These are phyloP conservation scores for Rhinocladiella mackenziei DNA, from an alignment of 2,329 filamentous ascomycete species.

Conservation along the genomic window DNA sequence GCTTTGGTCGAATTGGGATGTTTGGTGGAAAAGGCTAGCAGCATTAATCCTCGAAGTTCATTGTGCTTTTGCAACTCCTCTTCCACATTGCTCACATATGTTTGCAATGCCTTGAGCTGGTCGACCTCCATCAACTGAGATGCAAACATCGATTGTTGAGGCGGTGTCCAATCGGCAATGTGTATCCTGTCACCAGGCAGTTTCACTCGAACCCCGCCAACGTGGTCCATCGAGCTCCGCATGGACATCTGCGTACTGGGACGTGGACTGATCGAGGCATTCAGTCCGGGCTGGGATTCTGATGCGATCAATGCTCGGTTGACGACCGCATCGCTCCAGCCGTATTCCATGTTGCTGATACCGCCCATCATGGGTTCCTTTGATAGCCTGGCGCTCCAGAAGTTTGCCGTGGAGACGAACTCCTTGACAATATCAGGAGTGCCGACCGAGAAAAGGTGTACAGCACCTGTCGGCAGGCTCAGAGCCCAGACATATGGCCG, in stretches of 20 bases:
- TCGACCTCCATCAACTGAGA: slow-evolving; percentile 74
- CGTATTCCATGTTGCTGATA: slow-evolving; percentile 95
- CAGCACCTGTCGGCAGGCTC: slow-evolving; percentile 83
- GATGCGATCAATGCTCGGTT: slow-evolving; percentile 67
- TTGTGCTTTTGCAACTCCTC: slow-evolving; percentile 84
- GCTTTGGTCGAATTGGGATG: slow-evolving; percentile 76
- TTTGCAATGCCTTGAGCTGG: slow-evolving; percentile 68
- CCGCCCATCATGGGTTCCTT: slow-evolving; percentile 90
- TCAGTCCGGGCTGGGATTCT: slow-evolving; percentile 32
- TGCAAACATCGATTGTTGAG: slow-evolving; percentile 83
- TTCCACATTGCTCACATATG: slow-evolving; percentile 82
- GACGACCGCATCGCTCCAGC: slow-evolving; percentile 85
- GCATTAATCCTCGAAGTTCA: slow-evolving; percentile 78
- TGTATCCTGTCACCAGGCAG: slow-evolving; percentile 79
- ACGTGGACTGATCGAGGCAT: slow-evolving; percentile 44
- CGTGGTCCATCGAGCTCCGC: slow-evolving; percentile 63
- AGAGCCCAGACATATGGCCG: slow-evolving; percentile 92
- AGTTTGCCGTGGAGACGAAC: slow-evolving; percentile 91
- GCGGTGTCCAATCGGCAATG: slow-evolving; percentile 85
- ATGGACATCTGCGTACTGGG: slow-evolving; percentile 60
- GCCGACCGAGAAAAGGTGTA: slow-evolving; percentile 97
- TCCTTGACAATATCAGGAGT: slow-evolving; percentile 92
- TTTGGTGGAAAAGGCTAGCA: slow-evolving; percentile 81
- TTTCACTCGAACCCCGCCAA: slow-evolving; percentile 57
- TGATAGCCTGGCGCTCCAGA: slow-evolving; percentile 92